These are phyloP conservation scores for Exophiala phaeomuriformis DNA, from an alignment of 2,329 filamentous ascomycete genomes.

Conservation along the genomic window DNA sequence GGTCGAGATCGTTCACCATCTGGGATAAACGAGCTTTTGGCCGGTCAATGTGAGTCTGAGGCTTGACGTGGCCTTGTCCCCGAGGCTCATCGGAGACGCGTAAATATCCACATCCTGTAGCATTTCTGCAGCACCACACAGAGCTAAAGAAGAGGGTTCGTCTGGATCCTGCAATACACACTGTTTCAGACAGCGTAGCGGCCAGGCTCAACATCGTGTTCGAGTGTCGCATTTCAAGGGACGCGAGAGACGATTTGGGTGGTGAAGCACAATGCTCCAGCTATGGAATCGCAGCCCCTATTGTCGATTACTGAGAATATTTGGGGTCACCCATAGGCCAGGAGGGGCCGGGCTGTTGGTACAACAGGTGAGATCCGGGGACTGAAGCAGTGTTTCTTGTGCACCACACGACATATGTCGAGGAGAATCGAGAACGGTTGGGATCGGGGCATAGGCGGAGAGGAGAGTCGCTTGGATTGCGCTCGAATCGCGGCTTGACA, in stretches of 20 bases:
- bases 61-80: conserved; percentile 20
- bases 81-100: conserved; percentile 8
- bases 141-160: neutral
- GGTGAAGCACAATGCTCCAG: no score
- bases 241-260: no score
- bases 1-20: conserved; percentile 8
- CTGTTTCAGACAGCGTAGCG: no score
- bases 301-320: neutral
- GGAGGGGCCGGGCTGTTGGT: neutral
- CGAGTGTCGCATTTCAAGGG: no score
- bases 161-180: no score
- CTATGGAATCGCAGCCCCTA: neutral
- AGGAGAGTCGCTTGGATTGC: neutral
- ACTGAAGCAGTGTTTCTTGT: conserved; percentile 4
- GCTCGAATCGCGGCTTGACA: conserved; percentile 7
- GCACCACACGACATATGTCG: conserved; percentile 4
- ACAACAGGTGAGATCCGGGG: conserved; percentile 8
- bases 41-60: conserved; percentile 11
- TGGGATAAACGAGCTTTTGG: conserved; percentile 1
- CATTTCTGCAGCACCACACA: conserved; percentile 8
- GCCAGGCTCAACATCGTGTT: no score
- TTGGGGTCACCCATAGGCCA: neutral
- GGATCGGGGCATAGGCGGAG: conserved; percentile 9
- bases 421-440: conserved; percentile 4
- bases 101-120: conserved; percentile 16